phyloP scores from a whole-genome alignment of 371 early-diverging fungal species.

The Nematocida sp. region DNA sequence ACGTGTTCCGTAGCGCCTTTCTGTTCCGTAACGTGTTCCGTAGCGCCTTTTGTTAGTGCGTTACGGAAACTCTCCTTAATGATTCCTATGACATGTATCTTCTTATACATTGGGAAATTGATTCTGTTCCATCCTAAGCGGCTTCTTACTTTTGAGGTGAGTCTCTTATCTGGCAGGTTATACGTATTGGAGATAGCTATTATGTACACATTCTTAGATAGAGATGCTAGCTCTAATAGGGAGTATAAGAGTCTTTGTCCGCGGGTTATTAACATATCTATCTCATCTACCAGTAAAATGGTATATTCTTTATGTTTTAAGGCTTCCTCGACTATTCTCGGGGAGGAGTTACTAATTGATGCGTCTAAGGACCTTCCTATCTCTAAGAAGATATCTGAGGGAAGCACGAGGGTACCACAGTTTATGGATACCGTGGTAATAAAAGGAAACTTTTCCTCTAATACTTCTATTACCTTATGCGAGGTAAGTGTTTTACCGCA shows the following conservation, averaged over 20 bases:
- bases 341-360: not conserved
- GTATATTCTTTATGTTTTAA: constrained; percentile 37
- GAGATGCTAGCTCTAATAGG: constrained; percentile 88
- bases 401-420: constrained; percentile 36
- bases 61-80: too few relatives aligned
- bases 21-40: too few relatives aligned
- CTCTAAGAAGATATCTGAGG: constrained; percentile 48
- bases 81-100: constrained; percentile 39
- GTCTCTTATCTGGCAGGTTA: constrained; percentile 86
- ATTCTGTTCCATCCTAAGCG: constrained; percentile 72
- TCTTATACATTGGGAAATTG: constrained; percentile 61
- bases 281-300: constrained; percentile 83
- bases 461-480: constrained; percentile 36
- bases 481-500: constrained; percentile 66
- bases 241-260: constrained; percentile 89
- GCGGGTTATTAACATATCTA: constrained; percentile 83
- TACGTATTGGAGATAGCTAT: constrained; percentile 95
- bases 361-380: constrained; percentile 35
- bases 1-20: too few relatives aligned
- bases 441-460: constrained; percentile 34
- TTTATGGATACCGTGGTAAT: constrained; percentile 49
- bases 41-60: not conserved
- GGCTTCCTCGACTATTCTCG: constrained; percentile 32
- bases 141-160: constrained; percentile 82
- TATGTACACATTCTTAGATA: constrained; percentile 72